Evolutionary conservation across 352 stramenopile species (phyloP).

Genomic region (Globisporangium middletonii): DNA sequence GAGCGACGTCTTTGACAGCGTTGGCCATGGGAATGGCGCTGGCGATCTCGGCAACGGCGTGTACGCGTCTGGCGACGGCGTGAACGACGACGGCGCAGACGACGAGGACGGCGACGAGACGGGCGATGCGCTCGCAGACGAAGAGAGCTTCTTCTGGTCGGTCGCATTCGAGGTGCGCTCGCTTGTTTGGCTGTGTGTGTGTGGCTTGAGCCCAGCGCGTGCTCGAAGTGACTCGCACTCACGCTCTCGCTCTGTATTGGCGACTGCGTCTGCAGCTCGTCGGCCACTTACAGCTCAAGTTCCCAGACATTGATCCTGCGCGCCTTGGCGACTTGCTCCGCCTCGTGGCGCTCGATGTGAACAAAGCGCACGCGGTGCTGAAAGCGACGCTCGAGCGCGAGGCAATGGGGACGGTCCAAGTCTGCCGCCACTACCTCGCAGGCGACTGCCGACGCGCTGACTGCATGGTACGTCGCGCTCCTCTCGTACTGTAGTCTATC

Average conservation of each 20-base stretch:
- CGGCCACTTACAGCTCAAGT: conserved; percentile 78
- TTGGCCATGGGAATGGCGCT: conserved; percentile 3
- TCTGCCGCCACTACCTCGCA: conserved; percentile 79
- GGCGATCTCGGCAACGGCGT: neutral
- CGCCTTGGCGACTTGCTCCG: conserved; percentile 71
- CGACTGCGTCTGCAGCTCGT: conserved; percentile 44
- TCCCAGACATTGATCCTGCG: conserved; percentile 67
- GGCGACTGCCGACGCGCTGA: conserved; percentile 78
- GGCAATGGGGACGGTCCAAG: conserved; percentile 58
- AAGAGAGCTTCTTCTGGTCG: conserved; percentile 86
- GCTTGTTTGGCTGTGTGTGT: neutral
- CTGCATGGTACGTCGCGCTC: conserved; percentile 52
- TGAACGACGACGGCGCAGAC: neutral
- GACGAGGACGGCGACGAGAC: conserved; percentile 10
- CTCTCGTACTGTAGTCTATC: neutral
- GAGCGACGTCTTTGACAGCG: neutral
- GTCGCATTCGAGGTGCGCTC: conserved; percentile 71
- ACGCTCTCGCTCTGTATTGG: neutral
- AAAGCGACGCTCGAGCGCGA: conserved; percentile 74
- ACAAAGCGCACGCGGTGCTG: conserved; percentile 68
- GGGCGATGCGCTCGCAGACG: conserved; percentile 40
- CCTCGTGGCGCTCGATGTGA: conserved; percentile 62
- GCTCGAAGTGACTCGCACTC: neutral
- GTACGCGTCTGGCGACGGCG: too few relatives aligned
- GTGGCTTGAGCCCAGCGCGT: neutral